Percentiles rank a stretch among this genome's conserved stretches.
Conservation (phyloP, 163 green algal genomes). For the Scenedesmus sp. region DNA sequence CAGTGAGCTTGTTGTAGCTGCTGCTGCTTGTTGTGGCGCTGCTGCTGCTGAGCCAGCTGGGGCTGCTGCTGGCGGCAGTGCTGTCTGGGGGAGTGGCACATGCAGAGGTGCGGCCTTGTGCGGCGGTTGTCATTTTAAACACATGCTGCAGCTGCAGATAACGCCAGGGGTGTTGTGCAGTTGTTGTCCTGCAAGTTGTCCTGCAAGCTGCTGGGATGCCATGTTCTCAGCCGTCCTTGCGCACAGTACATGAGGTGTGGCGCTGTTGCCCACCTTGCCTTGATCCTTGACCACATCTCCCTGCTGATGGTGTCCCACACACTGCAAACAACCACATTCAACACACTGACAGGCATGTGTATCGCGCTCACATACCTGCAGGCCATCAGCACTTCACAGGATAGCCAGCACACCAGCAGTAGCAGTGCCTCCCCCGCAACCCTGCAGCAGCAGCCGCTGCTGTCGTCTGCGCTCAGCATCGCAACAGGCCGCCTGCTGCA, state of each 20-base stretch:
- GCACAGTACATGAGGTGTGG: not conserved
- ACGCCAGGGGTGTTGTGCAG: not conserved
- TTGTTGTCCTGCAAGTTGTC: not conserved
- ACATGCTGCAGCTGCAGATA: not conserved
- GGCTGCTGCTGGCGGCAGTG: not conserved
- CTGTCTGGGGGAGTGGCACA: not conserved
- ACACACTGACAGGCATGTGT: too few relatives aligned
- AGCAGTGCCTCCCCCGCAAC: not conserved
- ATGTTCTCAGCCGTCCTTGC: too few relatives aligned
- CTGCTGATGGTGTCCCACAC: not conserved
- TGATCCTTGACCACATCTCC: too few relatives aligned
- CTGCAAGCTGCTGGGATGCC: too few relatives aligned
- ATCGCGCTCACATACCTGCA: not conserved
- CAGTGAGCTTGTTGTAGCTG: not conserved
- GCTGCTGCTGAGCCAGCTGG: not conserved
- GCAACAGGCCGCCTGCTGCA: conserved; percentile 25
- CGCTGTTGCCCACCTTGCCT: not conserved
- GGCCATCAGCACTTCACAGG: not conserved
- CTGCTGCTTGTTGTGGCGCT: not conserved
- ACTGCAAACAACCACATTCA: not conserved
- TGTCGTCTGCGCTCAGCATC: not conserved
- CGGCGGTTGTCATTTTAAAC: not conserved
- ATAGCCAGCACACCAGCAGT: not conserved
- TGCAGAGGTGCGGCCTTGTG: conserved; percentile 35
- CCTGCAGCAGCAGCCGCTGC: not conserved